Evolutionary conservation across 2,329 filamentous ascomycete species (phyloP), one percentile per base, ranked within the genome.

Genomic region (Ploettnerulaceae sp.): DNA sequence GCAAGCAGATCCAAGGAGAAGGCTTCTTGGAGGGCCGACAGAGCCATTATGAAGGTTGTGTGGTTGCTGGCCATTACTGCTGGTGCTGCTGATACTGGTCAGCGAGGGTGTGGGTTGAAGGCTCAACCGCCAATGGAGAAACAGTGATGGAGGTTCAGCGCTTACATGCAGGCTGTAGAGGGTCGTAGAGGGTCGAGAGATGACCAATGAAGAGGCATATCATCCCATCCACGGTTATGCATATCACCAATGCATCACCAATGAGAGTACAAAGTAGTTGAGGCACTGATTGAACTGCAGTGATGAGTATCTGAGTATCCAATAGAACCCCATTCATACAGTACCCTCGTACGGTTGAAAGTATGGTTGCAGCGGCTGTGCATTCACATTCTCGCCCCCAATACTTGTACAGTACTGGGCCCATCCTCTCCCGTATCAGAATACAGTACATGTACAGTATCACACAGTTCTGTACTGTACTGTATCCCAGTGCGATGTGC

Each of bases 151-250:
- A 41, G 4, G 24, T 24, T 22, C 42, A 49, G 52, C 52, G 52
- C 52, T 54, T 52, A 49, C 46, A 47, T 54, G 52, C 52, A 54
- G 48, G 15, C 15, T 24, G n/a, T 22, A 24, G 22, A 20, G 45
- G 39, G 18, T 29, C 7, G n/a, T 14, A 22, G 21, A 18, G 39
- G 39, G n/a, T 33, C n/a, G 25, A 20, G 33, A 25, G 14, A 33
- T 24, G 40, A 25, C 33, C 35, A 46, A 48, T 37, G 38, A 15
- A 26, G 31, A n/a, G 24, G 11, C 11, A 25, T 11, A 29, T n/a
- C 12, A n/a, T 6, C 12, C n/a, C n/a, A n/a, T n/a, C n/a, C n/a
- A n/a, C n/a, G n/a, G n/a, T n/a, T n/a, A n/a, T n/a, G n/a, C n/a
- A n/a, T n/a, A n/a, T n/a, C n/a, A n/a, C n/a, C n/a, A n/a, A n/a